Evolutionary conservation across 805 yeast species (phyloP).

Genomic region (Vanderwaltozyma tropicalis): DNA sequence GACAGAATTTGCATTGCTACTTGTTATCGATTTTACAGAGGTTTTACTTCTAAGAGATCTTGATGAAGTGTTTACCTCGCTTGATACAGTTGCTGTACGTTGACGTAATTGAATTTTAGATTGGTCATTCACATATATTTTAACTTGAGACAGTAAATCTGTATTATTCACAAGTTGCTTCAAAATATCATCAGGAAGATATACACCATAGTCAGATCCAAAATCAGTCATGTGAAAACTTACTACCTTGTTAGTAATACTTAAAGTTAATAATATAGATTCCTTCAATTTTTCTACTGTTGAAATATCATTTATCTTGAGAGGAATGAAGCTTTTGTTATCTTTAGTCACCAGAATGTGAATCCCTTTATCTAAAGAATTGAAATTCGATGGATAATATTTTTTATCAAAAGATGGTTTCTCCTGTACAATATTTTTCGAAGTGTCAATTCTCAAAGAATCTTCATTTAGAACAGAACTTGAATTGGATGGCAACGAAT

Average conservation of each 20-base stretch:
- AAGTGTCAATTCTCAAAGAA: too few relatives aligned
- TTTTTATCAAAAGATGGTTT: conserved; percentile 1
- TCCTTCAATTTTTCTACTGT: conserved; percentile 32
- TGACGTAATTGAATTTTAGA: conserved; percentile 12
- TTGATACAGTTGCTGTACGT: conserved; percentile 9
- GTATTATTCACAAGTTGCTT: conserved; percentile 28
- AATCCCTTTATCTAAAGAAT: conserved; percentile 9
- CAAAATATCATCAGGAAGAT: conserved; percentile 41
- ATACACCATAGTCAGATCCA: conserved; percentile 46
- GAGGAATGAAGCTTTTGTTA: conserved; percentile 42
- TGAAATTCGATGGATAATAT: neutral
- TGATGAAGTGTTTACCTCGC: conserved; percentile 9
- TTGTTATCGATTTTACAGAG: conserved; percentile 20
- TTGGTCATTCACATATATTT: conserved; percentile 22
- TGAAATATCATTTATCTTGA: conserved; percentile 30
- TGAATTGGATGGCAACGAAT: too few relatives aligned
- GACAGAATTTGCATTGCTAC: conserved; percentile 16
- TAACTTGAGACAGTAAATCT: conserved; percentile 27
- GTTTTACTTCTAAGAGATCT: conserved; percentile 19
- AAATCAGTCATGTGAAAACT: conserved; percentile 59
- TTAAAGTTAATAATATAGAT: conserved; percentile 30
- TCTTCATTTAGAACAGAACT: too few relatives aligned
- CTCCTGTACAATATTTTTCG: too few relatives aligned
- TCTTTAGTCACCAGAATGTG: conserved; percentile 56
- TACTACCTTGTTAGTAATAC: conserved; percentile 17